Evolutionary conservation across 352 stramenopile genomes (phyloP).

Genomic region (Phytophthora ramorum): DNA sequence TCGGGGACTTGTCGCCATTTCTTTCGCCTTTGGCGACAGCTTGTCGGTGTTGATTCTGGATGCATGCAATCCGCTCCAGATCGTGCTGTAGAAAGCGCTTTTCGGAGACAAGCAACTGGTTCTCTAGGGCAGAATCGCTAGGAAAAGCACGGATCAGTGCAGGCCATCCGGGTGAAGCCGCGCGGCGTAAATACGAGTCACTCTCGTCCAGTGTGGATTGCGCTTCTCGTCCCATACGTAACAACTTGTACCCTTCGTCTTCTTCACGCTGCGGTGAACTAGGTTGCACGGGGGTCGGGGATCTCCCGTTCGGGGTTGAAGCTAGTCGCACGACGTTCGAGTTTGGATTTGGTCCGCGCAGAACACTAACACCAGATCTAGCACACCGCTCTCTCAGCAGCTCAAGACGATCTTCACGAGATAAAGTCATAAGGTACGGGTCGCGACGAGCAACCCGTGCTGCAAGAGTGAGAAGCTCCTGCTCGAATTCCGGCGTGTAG

Average conservation of each 20-base stretch:
- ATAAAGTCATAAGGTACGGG: conserved; percentile 70
- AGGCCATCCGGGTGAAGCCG: conserved; percentile 12
- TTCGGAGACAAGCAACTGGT: conserved; percentile 59
- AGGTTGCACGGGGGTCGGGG: conserved; percentile 1
- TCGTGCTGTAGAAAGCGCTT: conserved; percentile 71
- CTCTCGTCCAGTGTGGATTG: conserved; percentile 24
- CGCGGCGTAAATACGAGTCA: not conserved
- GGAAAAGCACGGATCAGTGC: conserved; percentile 67
- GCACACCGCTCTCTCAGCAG: conserved; percentile 58
- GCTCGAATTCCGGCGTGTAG: conserved; percentile 65
- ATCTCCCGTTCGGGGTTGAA: conserved; percentile 15
- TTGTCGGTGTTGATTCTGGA: conserved; percentile 35
- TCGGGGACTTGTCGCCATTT: not conserved
- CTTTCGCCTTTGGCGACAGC: conserved; percentile 12
- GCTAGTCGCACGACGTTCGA: conserved; percentile 30
- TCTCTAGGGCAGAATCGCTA: conserved; percentile 51
- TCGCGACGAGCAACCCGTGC: conserved; percentile 59
- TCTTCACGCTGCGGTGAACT: conserved; percentile 22
- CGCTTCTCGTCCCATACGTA: conserved; percentile 26
- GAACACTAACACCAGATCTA: conserved; percentile 61
- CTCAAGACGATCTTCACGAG: conserved; percentile 45
- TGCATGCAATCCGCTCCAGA: conserved; percentile 41
- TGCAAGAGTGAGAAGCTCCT: conserved; percentile 63
- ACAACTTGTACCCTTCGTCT: conserved; percentile 26
- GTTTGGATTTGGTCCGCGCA: conserved; percentile 52